Conservation (phyloP, 2,329 filamentous ascomycete genomes). For the Calycina marina region DNA sequence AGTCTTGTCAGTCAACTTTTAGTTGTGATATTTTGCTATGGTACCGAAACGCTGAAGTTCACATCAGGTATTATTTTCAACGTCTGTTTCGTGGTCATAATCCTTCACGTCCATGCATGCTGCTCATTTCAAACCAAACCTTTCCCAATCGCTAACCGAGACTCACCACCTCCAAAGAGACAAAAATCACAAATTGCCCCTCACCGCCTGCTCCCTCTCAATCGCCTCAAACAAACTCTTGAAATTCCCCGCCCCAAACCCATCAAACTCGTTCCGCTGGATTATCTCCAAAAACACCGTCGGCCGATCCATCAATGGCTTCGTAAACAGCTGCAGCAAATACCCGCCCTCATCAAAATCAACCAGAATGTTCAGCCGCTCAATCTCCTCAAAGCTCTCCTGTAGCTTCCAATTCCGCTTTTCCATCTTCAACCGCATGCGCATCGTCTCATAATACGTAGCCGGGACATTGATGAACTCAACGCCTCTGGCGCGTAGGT, state of each 20-base stretch:
- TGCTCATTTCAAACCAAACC: not conserved
- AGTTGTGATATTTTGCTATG: no score
- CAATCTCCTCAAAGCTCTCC: constrained; percentile 66
- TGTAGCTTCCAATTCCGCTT: constrained; percentile 47
- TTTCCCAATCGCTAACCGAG: no score
- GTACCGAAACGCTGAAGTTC: no score
- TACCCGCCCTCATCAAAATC: constrained; percentile 93
- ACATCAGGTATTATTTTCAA: no score
- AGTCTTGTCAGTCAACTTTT: no score
- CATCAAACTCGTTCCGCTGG: constrained; percentile 77
- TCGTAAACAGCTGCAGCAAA: constrained; percentile 61
- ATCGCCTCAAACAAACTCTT: constrained; percentile 92
- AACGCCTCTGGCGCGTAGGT: constrained; percentile 72
- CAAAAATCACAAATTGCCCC: constrained; percentile 56
- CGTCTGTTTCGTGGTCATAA: not conserved
- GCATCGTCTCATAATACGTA: constrained; percentile 76
- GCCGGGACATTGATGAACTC: constrained; percentile 83
- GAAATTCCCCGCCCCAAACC: constrained; percentile 92
- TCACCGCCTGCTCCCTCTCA: constrained; percentile 75
- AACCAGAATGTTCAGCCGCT: constrained; percentile 73
- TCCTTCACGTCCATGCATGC: not conserved
- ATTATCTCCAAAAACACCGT: constrained; percentile 97
- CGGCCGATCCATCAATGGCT: constrained; percentile 84
- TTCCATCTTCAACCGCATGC: constrained; percentile 52
- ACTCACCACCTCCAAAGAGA: no score